Conservation (phyloP, 2,329 filamentous ascomycete species). For the Fusarium sp. region DNA sequence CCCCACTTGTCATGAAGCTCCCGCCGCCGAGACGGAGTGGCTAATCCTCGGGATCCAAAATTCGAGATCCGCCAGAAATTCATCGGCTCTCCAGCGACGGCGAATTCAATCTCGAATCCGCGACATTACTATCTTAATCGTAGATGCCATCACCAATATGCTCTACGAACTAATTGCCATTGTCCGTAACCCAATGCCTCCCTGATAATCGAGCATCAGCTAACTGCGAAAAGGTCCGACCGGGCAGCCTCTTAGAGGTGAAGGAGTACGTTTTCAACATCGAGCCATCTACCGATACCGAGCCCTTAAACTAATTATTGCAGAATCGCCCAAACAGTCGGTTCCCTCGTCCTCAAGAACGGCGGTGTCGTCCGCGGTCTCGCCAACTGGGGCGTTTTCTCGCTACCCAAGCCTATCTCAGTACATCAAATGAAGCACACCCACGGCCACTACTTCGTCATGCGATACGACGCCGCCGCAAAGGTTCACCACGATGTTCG, state of each 20-base stretch:
- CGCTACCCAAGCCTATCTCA: slow-evolving; percentile 81
- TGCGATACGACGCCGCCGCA: slow-evolving; percentile 89
- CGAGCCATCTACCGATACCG: neutral
- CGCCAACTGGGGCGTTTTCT: slow-evolving; percentile 94
- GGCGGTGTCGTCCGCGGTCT: slow-evolving; percentile 92
- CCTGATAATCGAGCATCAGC: slow-evolving; percentile 27
- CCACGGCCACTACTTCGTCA: slow-evolving; percentile 94
- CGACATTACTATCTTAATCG: slow-evolving; percentile 27
- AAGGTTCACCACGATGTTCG: slow-evolving; percentile 79
- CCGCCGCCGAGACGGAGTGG: slow-evolving; percentile 31
- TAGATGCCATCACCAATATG: slow-evolving; percentile 68
- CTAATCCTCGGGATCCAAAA: slow-evolving; percentile 47
- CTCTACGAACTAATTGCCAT: slow-evolving; percentile 98
- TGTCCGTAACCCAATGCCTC: slow-evolving; percentile 67
- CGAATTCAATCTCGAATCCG: slow-evolving; percentile 17
- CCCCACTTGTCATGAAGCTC: slow-evolving; percentile 32
- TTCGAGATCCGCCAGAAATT: slow-evolving; percentile 45
- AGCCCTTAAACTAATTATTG: slow-evolving; percentile 20
- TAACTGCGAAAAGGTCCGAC: slow-evolving; percentile 76
- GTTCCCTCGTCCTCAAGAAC: slow-evolving; percentile 81
- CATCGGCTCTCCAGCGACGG: slow-evolving; percentile 30
- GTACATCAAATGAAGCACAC: slow-evolving; percentile 86
- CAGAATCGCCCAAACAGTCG: slow-evolving; percentile 89
- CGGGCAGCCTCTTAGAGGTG: slow-evolving; percentile 88
- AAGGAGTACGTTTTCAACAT: slow-evolving; percentile 78